These are phyloP conservation scores for Fomitopsis pinicola DNA, from an alignment of 1,284 basidiomycete genomes.

Conservation along the genomic window DNA sequence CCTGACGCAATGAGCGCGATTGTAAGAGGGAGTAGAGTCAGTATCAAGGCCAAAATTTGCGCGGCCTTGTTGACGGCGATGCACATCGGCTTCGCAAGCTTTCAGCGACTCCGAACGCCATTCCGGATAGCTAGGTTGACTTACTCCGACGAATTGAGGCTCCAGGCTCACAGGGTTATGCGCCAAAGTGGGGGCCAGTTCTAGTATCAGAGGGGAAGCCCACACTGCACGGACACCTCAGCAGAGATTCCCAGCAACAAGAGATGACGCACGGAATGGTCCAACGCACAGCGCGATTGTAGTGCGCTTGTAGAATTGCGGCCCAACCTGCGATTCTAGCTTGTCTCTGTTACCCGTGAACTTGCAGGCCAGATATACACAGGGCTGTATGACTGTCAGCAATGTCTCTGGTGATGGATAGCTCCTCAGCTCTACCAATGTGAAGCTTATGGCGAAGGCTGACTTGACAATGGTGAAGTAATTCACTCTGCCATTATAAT, in stretches of 20 bases:
- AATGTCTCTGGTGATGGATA: background rate
- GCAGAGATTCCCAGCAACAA: background rate
- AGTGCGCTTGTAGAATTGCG: slow-evolving; percentile 14
- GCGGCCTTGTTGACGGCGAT: slow-evolving; percentile 14
- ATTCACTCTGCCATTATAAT: slow-evolving; percentile 6
- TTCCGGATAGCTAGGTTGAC: background rate
- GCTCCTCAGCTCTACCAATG: slow-evolving; percentile 14
- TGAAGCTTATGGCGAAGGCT: slow-evolving; percentile 25
- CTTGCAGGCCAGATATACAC: slow-evolving; percentile 16
- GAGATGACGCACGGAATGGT: slow-evolving; percentile 18
- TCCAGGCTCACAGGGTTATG: slow-evolving; percentile 6
- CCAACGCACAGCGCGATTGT: slow-evolving; percentile 14
- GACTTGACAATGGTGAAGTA: slow-evolving; percentile 24
- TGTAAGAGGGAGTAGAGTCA: slow-evolving; percentile 19
- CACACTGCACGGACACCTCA: slow-evolving; percentile 14
- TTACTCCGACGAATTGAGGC: slow-evolving; percentile 7
- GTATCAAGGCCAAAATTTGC: slow-evolving; percentile 17
- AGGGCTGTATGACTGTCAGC: slow-evolving; percentile 13
- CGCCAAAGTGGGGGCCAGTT: slow-evolving; percentile 11
- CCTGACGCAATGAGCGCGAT: slow-evolving; percentile 14
- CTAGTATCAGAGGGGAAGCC: slow-evolving; percentile 21
- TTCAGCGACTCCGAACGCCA: background rate
- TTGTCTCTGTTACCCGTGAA: slow-evolving; percentile 4
- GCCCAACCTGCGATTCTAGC: slow-evolving; percentile 2
- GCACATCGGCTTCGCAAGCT: slow-evolving; percentile 15